A percentile compares a stretch with the other conserved stretches of the same genome.
Evolutionary conservation across 306 rosid species (phyloP).

Genomic region (Cicer chorassanicum): DNA sequence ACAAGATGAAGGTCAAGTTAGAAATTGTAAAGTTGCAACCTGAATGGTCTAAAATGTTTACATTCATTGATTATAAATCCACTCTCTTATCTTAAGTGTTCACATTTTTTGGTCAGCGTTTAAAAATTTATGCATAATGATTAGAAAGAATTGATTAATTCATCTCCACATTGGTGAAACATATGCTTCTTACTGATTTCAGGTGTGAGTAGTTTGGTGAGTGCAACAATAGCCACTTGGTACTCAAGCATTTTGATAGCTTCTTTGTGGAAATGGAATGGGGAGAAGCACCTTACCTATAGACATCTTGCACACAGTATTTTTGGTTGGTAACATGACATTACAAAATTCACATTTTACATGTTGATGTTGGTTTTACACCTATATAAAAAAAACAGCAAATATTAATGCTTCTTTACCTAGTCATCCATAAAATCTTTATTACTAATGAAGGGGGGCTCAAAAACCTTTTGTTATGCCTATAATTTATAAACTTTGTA

Average conservation of each 20-base stretch:
- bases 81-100: background rate
- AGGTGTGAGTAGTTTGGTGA: slow-evolving; percentile 74
- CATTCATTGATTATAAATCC: no score
- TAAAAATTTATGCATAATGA: background rate
- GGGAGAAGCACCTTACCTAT: slow-evolving; percentile 71
- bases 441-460: no score
- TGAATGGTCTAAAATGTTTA: no score
- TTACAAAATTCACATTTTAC: no score
- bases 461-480: no score
- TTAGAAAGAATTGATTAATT: background rate
- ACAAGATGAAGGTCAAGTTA: no score
- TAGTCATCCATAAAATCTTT: no score
- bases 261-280: slow-evolving; percentile 85
- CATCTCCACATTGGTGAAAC: background rate
- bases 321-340: slow-evolving; percentile 53
- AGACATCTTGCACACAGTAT: slow-evolving; percentile 66
- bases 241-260: slow-evolving; percentile 76
- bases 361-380: no score
- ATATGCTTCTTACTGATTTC: slow-evolving; percentile 28
- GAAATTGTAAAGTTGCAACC: no score
- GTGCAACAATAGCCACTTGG: slow-evolving; percentile 78
- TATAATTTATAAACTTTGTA: background rate
- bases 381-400: no score
- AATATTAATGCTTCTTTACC: no score
- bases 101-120: background rate